These are phyloP conservation scores for Salix suchowensis DNA, from an alignment of 345 rosid species.

Conservation along the genomic window DNA sequence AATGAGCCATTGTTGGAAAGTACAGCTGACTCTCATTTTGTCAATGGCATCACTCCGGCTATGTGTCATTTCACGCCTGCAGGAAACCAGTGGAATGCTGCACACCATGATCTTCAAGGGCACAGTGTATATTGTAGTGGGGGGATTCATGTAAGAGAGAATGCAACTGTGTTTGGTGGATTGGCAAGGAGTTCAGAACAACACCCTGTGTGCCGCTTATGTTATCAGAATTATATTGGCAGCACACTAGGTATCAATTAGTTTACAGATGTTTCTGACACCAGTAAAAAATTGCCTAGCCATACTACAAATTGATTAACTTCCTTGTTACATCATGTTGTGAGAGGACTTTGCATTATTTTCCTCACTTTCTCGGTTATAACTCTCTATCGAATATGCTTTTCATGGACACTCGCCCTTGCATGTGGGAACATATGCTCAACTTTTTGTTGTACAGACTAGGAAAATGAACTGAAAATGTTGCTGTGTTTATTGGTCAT, in stretches of 20 bases:
- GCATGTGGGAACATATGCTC: too few relatives aligned
- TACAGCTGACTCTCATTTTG: conserved; percentile 37
- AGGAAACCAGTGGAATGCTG: conserved; percentile 1
- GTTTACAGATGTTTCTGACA: not conserved
- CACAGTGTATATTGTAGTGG: conserved; percentile 8
- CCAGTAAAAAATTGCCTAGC: too few relatives aligned
- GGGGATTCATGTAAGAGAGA: conserved; percentile 20
- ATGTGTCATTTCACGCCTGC: conserved; percentile 8
- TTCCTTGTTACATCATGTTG: not conserved
- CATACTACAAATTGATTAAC: not conserved
- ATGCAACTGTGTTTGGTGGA: conserved; percentile 20
- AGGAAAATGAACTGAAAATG: not conserved
- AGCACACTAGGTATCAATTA: conserved; percentile 41
- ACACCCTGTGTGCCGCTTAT: conserved; percentile 8
- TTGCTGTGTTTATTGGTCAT: not conserved
- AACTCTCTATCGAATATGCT: not conserved
- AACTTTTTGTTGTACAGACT: not conserved
- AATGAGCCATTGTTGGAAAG: conserved; percentile 30
- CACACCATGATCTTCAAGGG: conserved; percentile 19
- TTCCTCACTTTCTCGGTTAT: not conserved
- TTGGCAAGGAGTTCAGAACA: conserved; percentile 18
- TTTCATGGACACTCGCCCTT: not conserved
- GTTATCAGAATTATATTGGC: conserved; percentile 21
- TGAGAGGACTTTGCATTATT: not conserved
- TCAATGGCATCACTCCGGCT: conserved; percentile 15